phyloP scores from a whole-genome alignment of 352 stramenopile species.

The Globisporangium perplexum region DNA sequence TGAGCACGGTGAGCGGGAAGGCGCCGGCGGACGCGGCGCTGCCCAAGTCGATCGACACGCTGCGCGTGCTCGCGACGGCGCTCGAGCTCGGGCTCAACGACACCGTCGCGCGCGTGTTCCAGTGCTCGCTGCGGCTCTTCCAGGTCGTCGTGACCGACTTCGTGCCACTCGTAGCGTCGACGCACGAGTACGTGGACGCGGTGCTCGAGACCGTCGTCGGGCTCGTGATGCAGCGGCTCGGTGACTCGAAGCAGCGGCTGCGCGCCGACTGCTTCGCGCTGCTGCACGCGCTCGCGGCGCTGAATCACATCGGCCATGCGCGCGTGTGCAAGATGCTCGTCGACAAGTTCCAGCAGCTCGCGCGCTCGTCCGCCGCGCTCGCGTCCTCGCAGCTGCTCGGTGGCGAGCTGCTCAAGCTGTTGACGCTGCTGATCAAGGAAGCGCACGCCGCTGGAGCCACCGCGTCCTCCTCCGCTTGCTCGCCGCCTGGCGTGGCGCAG shows the following conservation, averaged over 20 bases:
- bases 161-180: slow-evolving; percentile 40
- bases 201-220: slow-evolving; percentile 56
- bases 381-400: slow-evolving; percentile 45
- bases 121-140: slow-evolving; percentile 67
- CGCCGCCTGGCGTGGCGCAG: too few relatives aligned
- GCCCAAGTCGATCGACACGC: slow-evolving; percentile 46
- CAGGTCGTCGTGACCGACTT: slow-evolving; percentile 72
- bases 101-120: slow-evolving; percentile 71
- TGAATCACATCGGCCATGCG: slow-evolving; percentile 53
- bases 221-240: slow-evolving; percentile 65
- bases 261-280: slow-evolving; percentile 69
- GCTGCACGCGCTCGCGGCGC: slow-evolving; percentile 49
- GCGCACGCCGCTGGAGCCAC: slow-evolving; percentile 8
- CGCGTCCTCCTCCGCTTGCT: too few relatives aligned
- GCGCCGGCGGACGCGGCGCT: slow-evolving; percentile 34
- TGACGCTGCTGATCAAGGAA: slow-evolving; percentile 53
- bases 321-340: slow-evolving; percentile 59
- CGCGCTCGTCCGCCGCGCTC: slow-evolving; percentile 19
- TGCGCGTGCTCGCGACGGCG: slow-evolving; percentile 47
- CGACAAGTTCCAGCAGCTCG: slow-evolving; percentile 46
- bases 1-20: slow-evolving; percentile 46
- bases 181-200: slow-evolving; percentile 43
- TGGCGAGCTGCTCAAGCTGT: slow-evolving; percentile 59
- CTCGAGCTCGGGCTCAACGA: slow-evolving; percentile 72
- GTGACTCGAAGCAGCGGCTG: slow-evolving; percentile 71